Evolutionary conservation across 2,329 filamentous ascomycete genomes (phyloP).

Genomic region (Exophiala bonariae): DNA sequence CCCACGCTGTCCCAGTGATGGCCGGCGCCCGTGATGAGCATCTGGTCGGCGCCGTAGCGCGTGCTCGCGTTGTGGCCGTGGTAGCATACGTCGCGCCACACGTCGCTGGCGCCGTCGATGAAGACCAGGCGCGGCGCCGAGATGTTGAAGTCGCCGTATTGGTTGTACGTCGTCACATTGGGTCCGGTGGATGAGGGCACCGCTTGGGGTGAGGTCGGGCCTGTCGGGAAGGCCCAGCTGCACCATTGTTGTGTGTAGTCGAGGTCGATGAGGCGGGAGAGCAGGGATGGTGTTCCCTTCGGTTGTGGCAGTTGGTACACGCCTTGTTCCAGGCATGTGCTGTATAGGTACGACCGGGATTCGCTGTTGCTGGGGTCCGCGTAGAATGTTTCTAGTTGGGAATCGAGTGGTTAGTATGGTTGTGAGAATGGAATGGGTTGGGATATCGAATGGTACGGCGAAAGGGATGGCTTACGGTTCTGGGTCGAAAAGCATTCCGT

Average conservation of each 20-base stretch:
- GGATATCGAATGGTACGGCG: background rate
- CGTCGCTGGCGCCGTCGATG: slow-evolving; percentile 54
- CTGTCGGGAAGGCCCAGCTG: slow-evolving; percentile 53
- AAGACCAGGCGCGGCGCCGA: slow-evolving; percentile 50
- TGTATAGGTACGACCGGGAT: slow-evolving; percentile 51
- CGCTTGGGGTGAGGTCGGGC: slow-evolving; percentile 31
- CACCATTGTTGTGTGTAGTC: slow-evolving; percentile 59
- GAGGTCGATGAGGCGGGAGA: slow-evolving; percentile 49
- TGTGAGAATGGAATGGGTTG: background rate
- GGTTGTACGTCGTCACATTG: slow-evolving; percentile 43
- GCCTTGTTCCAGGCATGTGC: slow-evolving; percentile 48
- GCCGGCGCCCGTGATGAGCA: slow-evolving; percentile 51
- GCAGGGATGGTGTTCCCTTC: slow-evolving; percentile 39
- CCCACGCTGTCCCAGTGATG: slow-evolving; percentile 55
- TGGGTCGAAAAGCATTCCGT: slow-evolving; percentile 49
- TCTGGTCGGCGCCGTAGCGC: slow-evolving; percentile 47
- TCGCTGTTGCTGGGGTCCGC: slow-evolving; percentile 43
- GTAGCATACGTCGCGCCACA: slow-evolving; percentile 55
- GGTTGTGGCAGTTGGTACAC: slow-evolving; percentile 50
- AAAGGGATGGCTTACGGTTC: slow-evolving; percentile 28
- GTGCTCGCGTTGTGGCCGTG: slow-evolving; percentile 46
- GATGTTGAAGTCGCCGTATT: slow-evolving; percentile 50
- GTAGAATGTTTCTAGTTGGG: slow-evolving; percentile 39
- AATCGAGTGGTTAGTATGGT: background rate
- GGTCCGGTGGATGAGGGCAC: slow-evolving; percentile 39